Evolutionary conservation across 352 stramenopile genomes (phyloP).

Genomic region (Phytophthora uliginosa): DNA sequence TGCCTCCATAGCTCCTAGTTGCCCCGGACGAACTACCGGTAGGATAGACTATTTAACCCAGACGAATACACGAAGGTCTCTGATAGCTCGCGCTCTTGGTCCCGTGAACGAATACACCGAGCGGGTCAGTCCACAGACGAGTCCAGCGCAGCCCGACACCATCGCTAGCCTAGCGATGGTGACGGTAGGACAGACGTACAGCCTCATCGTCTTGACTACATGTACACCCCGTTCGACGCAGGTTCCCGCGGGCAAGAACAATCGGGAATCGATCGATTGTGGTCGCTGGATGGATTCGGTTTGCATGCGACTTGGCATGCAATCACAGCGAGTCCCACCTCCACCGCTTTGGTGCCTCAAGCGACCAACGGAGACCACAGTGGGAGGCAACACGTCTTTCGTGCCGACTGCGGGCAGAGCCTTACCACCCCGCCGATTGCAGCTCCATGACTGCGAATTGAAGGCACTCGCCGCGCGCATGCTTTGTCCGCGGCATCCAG

Average conservation of each 20-base stretch:
- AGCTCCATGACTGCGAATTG: conserved; percentile 26
- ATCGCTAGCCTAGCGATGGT: neutral
- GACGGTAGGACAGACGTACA: neutral
- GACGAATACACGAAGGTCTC: neutral
- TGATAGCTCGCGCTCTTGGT: neutral
- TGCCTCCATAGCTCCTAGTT: conserved; percentile 24
- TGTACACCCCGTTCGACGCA: conserved; percentile 5
- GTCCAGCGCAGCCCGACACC: neutral
- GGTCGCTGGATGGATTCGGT: neutral
- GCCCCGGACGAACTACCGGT: neutral
- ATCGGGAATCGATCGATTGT: conserved; percentile 1
- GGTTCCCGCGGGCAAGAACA: conserved; percentile 18
- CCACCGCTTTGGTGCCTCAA: conserved; percentile 9
- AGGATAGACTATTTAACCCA: conserved; percentile 25
- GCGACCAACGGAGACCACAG: conserved; percentile 7
- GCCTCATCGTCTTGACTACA: conserved; percentile 3
- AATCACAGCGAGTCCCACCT: neutral
- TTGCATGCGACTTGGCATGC: neutral
- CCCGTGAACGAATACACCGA: conserved; percentile 14
- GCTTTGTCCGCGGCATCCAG: conserved; percentile 28
- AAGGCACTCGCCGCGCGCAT: conserved; percentile 22
- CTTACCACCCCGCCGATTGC: conserved; percentile 29
- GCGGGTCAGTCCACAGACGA: conserved; percentile 9
- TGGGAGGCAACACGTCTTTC: conserved; percentile 32
- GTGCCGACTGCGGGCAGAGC: conserved; percentile 18